Evolutionary conservation across 2,329 filamentous ascomycete genomes (phyloP).

Genomic region (Plenodomus lindquistii): DNA sequence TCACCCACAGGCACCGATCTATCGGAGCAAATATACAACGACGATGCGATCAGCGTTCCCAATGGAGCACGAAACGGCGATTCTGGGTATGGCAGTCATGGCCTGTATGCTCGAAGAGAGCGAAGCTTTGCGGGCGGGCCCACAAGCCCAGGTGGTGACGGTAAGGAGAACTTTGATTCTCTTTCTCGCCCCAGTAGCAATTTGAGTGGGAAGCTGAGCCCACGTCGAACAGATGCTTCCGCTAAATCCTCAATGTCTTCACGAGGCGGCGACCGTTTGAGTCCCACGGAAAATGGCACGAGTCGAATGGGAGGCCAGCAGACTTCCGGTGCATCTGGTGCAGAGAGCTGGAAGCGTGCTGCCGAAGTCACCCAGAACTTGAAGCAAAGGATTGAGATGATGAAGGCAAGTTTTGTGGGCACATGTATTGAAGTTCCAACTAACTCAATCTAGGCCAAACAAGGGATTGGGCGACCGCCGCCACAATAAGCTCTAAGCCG

Average conservation of each 20-base stretch:
- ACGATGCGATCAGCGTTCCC: constrained; percentile 62
- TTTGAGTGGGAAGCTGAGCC: constrained; percentile 47
- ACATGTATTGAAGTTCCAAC: background rate
- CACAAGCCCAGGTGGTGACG: constrained; percentile 44
- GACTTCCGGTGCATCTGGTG: constrained; percentile 44
- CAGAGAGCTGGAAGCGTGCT: constrained; percentile 93
- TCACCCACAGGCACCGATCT: constrained; percentile 59
- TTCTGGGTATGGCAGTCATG: constrained; percentile 35
- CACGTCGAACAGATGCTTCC: constrained; percentile 40
- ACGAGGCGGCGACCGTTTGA: constrained; percentile 38
- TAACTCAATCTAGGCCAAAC: constrained; percentile 40
- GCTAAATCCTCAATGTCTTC: constrained; percentile 38
- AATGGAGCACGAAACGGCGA: constrained; percentile 42
- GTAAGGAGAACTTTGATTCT: constrained; percentile 54
- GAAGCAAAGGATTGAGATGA: constrained; percentile 96
- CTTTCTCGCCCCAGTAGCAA: constrained; percentile 38
- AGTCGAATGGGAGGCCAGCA: constrained; percentile 31
- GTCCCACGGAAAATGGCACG: constrained; percentile 32
- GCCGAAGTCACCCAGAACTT: constrained; percentile 97
- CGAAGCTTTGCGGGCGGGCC: constrained; percentile 33
- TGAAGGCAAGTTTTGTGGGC: constrained; percentile 68
- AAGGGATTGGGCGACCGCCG: constrained; percentile 39
- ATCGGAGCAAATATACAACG: constrained; percentile 56
- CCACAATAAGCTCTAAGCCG: background rate
- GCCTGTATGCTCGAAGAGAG: constrained; percentile 47